phyloP scores from a whole-genome alignment of 148 eudicot genomes.

The Diospyros lotus region DNA sequence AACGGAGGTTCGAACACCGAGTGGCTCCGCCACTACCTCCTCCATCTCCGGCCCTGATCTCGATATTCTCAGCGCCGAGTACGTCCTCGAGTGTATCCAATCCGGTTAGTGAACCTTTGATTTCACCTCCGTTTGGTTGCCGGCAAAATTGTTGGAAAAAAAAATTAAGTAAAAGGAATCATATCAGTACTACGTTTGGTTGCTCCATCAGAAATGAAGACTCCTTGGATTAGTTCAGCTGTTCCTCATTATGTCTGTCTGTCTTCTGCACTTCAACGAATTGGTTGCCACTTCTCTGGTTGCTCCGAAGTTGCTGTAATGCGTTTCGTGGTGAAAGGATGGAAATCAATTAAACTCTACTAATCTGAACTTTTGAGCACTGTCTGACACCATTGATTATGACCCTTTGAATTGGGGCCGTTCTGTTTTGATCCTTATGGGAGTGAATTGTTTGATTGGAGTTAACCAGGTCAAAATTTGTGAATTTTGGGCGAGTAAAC shows the following conservation, averaged over 20 bases:
- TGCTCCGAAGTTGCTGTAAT: too few relatives aligned
- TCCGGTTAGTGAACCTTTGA: slow-evolving; percentile 8
- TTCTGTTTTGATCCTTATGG: not conserved
- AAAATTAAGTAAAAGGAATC: not conserved
- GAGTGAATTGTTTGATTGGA: not conserved
- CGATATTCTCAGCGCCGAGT: slow-evolving; percentile 63
- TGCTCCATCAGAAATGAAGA: not conserved
- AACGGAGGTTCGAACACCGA: slow-evolving; percentile 37
- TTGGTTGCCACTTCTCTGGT: too few relatives aligned
- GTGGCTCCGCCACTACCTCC: slow-evolving; percentile 22
- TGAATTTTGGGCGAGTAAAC: not conserved
- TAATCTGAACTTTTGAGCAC: too few relatives aligned
- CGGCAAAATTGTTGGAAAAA: not conserved
- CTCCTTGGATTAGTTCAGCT: too few relatives aligned
- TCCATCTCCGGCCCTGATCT: slow-evolving; percentile 39
- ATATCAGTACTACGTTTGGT: not conserved
- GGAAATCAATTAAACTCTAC: too few relatives aligned
- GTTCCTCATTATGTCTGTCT: too few relatives aligned
- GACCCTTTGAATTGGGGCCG: too few relatives aligned
- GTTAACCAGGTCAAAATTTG: not conserved
- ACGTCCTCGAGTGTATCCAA: slow-evolving; percentile 33
- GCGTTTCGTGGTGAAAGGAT: too few relatives aligned
- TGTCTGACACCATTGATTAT: too few relatives aligned
- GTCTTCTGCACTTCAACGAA: too few relatives aligned
- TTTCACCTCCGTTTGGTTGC: slow-evolving; percentile 3